Base-by-base conservation (phyloP, 2,329 filamentous ascomycete genomes). In the Rosellinia necatrix region DNA sequence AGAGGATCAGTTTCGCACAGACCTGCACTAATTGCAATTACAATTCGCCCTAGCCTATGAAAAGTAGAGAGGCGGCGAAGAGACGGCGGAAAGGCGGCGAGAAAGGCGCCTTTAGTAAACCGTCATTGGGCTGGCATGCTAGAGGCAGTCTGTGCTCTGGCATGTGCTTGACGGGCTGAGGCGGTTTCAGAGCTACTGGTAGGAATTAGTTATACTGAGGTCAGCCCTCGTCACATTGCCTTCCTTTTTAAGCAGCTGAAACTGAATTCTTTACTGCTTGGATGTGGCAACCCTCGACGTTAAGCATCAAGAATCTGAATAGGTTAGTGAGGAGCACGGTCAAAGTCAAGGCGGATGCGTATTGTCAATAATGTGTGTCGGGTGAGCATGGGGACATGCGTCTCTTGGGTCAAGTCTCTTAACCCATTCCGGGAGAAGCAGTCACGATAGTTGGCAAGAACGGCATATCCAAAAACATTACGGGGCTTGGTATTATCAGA, bases 111-210 rank as follows among this genome's bases (percentile, higher is more conserved):
- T n/a, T n/a, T n/a, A 30, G 27, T 30, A 30, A 30, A 30, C 27
- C 6, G 27, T 30, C 12, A 30, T 12, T 12, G 12, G 27, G 27
- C 6, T 12, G 12, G 27, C n/a, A 49, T 17, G 35, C 47, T 41
- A n/a, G n/a, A n/a, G n/a, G 5, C 30, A 17, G 22, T 41, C 25
- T 24, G 27, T 29, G 47, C 13, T 29, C 9, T 42, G 17, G 21
- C 35, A 49, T 19, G 12, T 30, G 19, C 25, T 17, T 48, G 27
- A 22, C 35, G 25, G 22, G n/a, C 44, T 48, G 15, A 22, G 13
- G 27, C 29, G 27, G 51, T 53, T 53, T 53, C 43, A 42, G 21
- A 25, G 12, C 9, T 53, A n/a, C n/a, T n/a, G n/a, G n/a, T n/a
- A n/a, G n/a, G n/a, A n/a, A n/a, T n/a, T n/a, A n/a, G n/a, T n/a